phyloP scores from a whole-genome alignment of 805 yeast genomes.

The Saccharomycopsis synnaedendra region DNA sequence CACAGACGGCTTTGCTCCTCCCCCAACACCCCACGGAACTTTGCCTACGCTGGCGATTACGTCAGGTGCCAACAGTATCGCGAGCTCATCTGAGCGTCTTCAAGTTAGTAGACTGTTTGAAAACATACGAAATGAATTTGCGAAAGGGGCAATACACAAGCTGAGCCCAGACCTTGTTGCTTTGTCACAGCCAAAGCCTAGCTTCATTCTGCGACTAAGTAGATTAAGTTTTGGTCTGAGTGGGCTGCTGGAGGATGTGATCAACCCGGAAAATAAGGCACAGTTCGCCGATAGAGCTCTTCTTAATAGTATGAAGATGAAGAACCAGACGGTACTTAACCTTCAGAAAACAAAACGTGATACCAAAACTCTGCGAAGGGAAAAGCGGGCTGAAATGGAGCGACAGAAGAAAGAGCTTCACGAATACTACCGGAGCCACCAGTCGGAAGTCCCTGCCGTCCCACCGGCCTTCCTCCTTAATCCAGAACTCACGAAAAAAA shows the following conservation, averaged over 20 bases:
- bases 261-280: slow-evolving; percentile 4
- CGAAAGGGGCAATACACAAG: too few species aligned
- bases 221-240: background rate
- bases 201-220: slow-evolving; percentile 13
- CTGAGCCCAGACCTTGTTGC: too few species aligned
- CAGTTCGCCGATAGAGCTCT: slow-evolving; percentile 6
- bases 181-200: background rate
- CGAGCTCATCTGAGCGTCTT: too few species aligned
- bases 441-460: slow-evolving; percentile 5
- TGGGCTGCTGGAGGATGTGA: background rate
- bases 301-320: slow-evolving; percentile 10
- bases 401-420: slow-evolving; percentile 1
- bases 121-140: too few species aligned
- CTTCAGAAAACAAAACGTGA: slow-evolving; percentile 8
- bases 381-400: background rate
- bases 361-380: background rate
- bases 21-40: slow-evolving; percentile 8
- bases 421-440: slow-evolving; percentile 3
- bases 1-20: slow-evolving; percentile 10
- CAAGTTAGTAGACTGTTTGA: too few species aligned
- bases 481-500: background rate
- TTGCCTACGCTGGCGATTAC: background rate
- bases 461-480: slow-evolving; percentile 16
- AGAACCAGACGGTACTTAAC: slow-evolving; percentile 8
- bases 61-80: too few species aligned